Evolutionary conservation across 345 rosid species (phyloP), one percentile per base, ranked within the genome.

Genomic region (Eucalyptus curtisii): DNA sequence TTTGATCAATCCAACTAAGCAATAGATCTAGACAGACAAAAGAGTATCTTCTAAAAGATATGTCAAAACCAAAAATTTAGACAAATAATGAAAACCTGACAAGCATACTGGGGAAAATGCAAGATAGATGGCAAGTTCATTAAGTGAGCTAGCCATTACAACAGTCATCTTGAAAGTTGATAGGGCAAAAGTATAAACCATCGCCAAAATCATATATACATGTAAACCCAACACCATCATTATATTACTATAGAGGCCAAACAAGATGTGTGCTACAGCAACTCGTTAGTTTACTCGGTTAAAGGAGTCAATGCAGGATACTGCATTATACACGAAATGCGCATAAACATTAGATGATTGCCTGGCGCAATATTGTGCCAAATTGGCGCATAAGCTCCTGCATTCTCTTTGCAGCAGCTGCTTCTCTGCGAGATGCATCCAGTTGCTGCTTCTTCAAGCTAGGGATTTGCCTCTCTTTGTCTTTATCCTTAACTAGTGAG

Each of bases 301-400:
- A n/a, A 27, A 48, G 44, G 87, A 31, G 40, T 33, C 42, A n/a
- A 40, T 86, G 59, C 87, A 86, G 61, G 22, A 27, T 12, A 52
- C 44, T 71, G 45, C 87, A 24, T 59, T 8, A 61, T 17, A 42
- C 10, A 86, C 4, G 11, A 33, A 55, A 59, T 42, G 45, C 53
- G 10, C 71, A 66, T 27, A 13, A 87, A 80, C 42, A 40, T 76
- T 44, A 86, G 42, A 61, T 53, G 25, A 84, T 87, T 81, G 88
- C 97, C 91, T 95, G 95, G 47, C 96, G 96, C 86, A 98, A 89
- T 88, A 96, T 94, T 30, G 93, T 91, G 88, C 96, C 95, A 85
- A 98, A 94, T 42, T 96, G 99, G 57, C 95, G 98, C 90, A 98
- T 95, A 17, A 97, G 98, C 88, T 97, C 98, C 87, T 97, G 97